phyloP scores from a whole-genome alignment of 768 basidiomycete species.

The Naganishia antarctica region DNA sequence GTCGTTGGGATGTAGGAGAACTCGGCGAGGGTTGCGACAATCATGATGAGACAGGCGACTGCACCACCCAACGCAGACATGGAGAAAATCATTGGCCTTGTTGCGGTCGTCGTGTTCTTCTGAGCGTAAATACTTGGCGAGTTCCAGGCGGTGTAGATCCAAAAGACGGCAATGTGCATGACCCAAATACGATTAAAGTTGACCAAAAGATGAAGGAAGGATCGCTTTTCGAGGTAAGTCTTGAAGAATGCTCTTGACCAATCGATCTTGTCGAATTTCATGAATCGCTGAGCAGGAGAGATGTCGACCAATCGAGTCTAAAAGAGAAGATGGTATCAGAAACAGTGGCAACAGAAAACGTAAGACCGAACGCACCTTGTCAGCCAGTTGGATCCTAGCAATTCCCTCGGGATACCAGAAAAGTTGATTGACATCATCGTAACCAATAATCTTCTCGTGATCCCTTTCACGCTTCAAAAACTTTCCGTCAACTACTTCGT shows the following conservation, averaged over 20 bases:
- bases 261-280: conserved; percentile 93
- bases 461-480: conserved; percentile 90
- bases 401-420: conserved; percentile 99
- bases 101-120: conserved; percentile 53
- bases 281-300: conserved; percentile 84
- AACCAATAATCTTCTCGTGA: conserved; percentile 91
- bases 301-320: conserved; percentile 87
- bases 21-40: conserved; percentile 84
- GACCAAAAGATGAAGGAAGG: conserved; percentile 92
- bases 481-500: conserved; percentile 90
- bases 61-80: conserved; percentile 91
- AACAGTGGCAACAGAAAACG: not conserved
- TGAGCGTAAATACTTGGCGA: conserved; percentile 72
- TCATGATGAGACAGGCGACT: conserved; percentile 94
- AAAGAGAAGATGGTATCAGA: not conserved
- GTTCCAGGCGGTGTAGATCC: conserved; percentile 94
- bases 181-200: conserved; percentile 99
- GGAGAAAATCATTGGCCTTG: conserved; percentile 82
- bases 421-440: conserved; percentile 97
- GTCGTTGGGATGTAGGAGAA: conserved; percentile 97
- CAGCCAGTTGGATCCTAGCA: conserved; percentile 75
- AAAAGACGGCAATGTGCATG: conserved; percentile 88
- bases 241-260: conserved; percentile 98
- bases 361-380: conserved; percentile 62
- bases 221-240: conserved; percentile 96